These are phyloP conservation scores for Heliosperma pusillum DNA, from an alignment of 148 eudicot species.

Conservation along the genomic window DNA sequence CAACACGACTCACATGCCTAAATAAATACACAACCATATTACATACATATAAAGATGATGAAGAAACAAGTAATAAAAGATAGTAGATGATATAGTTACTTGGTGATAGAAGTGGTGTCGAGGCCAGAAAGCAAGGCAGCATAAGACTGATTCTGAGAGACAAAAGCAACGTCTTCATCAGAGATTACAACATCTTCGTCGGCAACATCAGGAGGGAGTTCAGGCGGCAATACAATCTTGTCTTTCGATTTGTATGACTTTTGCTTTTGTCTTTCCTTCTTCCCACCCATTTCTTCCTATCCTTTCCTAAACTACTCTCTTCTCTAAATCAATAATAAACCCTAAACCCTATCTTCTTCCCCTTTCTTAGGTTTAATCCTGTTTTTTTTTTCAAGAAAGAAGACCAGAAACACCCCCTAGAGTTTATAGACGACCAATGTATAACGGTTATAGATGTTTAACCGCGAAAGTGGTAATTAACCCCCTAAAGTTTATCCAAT, in stretches of 20 bases:
- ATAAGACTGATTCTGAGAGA: slow-evolving; percentile 37
- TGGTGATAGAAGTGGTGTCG: slow-evolving; percentile 69
- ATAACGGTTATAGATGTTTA: too few species aligned
- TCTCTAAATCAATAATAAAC: too few species aligned
- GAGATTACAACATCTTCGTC: slow-evolving; percentile 69
- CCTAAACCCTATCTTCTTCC: too few species aligned
- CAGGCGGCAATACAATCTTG: slow-evolving; percentile 52
- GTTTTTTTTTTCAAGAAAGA: too few species aligned
- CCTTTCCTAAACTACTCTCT: too few species aligned
- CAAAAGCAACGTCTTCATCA: slow-evolving; percentile 64
- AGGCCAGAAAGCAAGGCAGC: slow-evolving; percentile 58
- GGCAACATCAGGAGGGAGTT: slow-evolving; percentile 69
- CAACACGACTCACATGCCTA: slow-evolving; percentile 89
- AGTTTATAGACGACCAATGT: too few species aligned
- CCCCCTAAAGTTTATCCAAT: too few species aligned
- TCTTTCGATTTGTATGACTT: slow-evolving; percentile 26
- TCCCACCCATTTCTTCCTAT: slow-evolving; percentile 40
- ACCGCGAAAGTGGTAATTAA: too few species aligned
- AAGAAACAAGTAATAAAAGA: neutral
- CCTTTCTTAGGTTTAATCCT: too few species aligned
- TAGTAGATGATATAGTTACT: slow-evolving; percentile 24
- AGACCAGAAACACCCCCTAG: too few species aligned
- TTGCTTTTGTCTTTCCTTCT: slow-evolving; percentile 43
- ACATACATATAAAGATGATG: neutral
- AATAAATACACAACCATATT: neutral